Conservation (phyloP, 768 basidiomycete genomes). For the Amylocystis lapponica region DNA sequence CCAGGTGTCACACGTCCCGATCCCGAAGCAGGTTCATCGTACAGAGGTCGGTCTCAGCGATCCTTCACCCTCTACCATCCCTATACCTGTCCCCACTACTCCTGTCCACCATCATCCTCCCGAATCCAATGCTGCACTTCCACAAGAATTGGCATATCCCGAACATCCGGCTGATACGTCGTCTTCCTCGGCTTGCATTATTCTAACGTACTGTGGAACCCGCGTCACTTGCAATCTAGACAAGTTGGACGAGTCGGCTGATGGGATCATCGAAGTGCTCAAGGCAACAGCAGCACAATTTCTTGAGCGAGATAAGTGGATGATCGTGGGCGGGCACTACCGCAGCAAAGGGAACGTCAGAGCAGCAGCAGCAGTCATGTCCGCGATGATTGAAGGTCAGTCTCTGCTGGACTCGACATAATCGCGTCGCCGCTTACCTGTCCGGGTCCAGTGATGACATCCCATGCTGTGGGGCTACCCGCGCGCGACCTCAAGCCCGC, state of each 20-base stretch:
- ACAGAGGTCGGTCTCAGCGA: too few relatives aligned
- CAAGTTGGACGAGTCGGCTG: conserved; percentile 37
- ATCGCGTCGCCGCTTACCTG: conserved; percentile 1
- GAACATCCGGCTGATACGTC: not conserved
- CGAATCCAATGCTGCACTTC: not conserved
- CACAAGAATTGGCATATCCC: not conserved
- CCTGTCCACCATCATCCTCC: too few relatives aligned
- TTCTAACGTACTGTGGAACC: conserved; percentile 8
- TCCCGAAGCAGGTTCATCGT: too few relatives aligned
- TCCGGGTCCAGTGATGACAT: conserved; percentile 32
- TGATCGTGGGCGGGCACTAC: conserved; percentile 49
- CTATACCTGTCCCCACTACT: not conserved
- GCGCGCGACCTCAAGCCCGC: conserved; percentile 41
- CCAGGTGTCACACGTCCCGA: too few relatives aligned
- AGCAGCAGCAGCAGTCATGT: conserved; percentile 39
- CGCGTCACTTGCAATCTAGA: conserved; percentile 33
- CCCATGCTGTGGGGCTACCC: conserved; percentile 25
- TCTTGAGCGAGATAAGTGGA: conserved; percentile 46
- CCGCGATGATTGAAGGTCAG: conserved; percentile 43
- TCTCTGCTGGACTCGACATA: not conserved
- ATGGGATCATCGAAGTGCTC: conserved; percentile 40
- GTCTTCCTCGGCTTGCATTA: conserved; percentile 1
- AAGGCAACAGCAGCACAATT: conserved; percentile 30
- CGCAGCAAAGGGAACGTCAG: conserved; percentile 41
- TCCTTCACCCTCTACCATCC: not conserved